Evolutionary conservation across 345 rosid species (phyloP).

Genomic region (Clausena lansium): DNA sequence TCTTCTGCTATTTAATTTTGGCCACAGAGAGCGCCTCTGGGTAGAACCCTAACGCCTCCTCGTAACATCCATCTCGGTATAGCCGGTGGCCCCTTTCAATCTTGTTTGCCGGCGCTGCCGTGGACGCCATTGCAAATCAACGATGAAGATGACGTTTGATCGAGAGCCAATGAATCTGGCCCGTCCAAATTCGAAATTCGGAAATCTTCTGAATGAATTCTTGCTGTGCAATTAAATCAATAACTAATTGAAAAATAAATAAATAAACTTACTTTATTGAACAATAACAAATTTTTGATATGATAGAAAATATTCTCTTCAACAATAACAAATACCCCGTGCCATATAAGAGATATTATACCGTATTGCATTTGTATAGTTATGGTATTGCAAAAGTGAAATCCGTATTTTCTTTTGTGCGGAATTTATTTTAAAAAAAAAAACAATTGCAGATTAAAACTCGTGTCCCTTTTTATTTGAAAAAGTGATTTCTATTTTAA

Average conservation of each 20-base stretch:
- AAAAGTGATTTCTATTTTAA: neutral
- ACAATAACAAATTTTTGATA: no score
- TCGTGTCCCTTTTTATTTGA: no score
- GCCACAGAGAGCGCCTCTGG: constrained; percentile 76
- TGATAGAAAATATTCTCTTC: no score
- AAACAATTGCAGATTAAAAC: no score
- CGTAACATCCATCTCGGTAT: constrained; percentile 70
- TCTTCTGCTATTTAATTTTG: constrained; percentile 69
- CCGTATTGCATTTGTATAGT: no score
- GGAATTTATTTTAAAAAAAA: no score
- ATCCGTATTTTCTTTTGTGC: no score
- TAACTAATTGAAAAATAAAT: no score
- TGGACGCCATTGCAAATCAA: constrained; percentile 44
- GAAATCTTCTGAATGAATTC: neutral
- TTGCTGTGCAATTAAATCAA: neutral
- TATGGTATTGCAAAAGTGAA: no score
- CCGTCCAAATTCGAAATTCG: constrained; percentile 10
- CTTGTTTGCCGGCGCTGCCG: constrained; percentile 45
- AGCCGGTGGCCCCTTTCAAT: constrained; percentile 87
- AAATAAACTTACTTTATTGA: neutral
- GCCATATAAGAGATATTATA: no score
- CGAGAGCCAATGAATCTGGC: constrained; percentile 1
- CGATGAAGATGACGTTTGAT: constrained; percentile 6
- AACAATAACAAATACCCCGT: no score
- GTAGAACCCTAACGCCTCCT: constrained; percentile 67